Base-by-base conservation (phyloP, 768 basidiomycete genomes). In the Russula compacta region DNA sequence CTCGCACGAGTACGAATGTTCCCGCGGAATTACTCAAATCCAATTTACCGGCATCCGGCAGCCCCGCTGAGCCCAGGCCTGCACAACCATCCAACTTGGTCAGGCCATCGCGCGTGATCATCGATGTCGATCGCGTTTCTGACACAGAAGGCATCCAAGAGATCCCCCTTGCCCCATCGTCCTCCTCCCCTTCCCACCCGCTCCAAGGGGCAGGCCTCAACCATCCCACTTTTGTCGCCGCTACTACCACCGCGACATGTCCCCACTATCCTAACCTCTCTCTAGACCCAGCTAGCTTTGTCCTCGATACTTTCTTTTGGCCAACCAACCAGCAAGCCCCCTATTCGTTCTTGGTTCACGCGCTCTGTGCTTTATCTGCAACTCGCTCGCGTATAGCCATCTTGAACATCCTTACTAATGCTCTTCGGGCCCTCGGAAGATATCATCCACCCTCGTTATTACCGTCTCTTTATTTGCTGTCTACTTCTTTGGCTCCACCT, bases 391-490 rank as follows among this genome's bases (percentile, higher is more conserved):
- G 90, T 32, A 87, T 84, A 53, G 69, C 76, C 38, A 91, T 92
- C 57, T 70, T 83, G 61, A 83, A 86, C 67, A 79, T 78, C 17
- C 72, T 91, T 58, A 86, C 85, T 40, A 95, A 95, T 67, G 78
- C 86, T 33, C 72, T 95, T 9, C 84, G 87, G 33, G 78, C 82
- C 21, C 78, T 95, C 55, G 77, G 84, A 62, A 70, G 74, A 42
- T 80, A 83, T 66, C 83, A 92, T 67, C 81, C 89, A 0, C 57
- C 77, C 21, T 87, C 89, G 43, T 79, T 95, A 47, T 74, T 87
- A 49, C 80, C 89, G n/a, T 79, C 88, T 39, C 73, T 92, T 7
- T 93, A 92, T 70, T 81, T 93, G 21, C 76, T 93, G 36, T 91
- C 91, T 12, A 94, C 92, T 70, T 81, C 87, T 21, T 77, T 93